These are phyloP conservation scores for Pneumocystis wakefieldiae DNA, from an alignment of 1,139 yeast species.

Conservation along the genomic window DNA sequence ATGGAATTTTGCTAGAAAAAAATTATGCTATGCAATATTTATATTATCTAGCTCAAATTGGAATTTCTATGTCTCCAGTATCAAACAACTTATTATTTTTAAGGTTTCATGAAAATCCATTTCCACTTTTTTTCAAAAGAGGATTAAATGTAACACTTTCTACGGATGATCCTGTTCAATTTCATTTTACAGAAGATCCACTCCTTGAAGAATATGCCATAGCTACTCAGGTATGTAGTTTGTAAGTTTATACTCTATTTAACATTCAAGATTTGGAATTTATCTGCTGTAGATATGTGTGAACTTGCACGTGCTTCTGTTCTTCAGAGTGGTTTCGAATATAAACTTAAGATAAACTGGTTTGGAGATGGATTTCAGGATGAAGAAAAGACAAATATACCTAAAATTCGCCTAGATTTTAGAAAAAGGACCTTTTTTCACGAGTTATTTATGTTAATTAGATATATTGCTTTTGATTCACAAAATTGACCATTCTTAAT, in stretches of 20 bases:
- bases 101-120: slow-evolving; percentile 90
- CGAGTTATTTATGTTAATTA: slow-evolving; percentile 56
- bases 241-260: neutral
- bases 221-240: slow-evolving; percentile 51
- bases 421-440: slow-evolving; percentile 67
- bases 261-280: slow-evolving; percentile 47
- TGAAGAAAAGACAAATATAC: slow-evolving; percentile 87
- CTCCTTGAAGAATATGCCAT: slow-evolving; percentile 92
- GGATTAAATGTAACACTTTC: slow-evolving; percentile 89
- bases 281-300: slow-evolving; percentile 92
- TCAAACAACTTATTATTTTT: slow-evolving; percentile 90
- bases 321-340: slow-evolving; percentile 83
- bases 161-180: slow-evolving; percentile 87
- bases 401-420: slow-evolving; percentile 68
- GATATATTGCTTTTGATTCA: slow-evolving; percentile 29
- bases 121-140: slow-evolving; percentile 72
- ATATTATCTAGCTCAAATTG: slow-evolving; percentile 85
- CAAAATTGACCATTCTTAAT: too few species aligned
- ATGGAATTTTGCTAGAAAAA: slow-evolving; percentile 84
- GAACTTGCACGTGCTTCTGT: slow-evolving; percentile 78
- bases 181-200: slow-evolving; percentile 95
- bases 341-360: slow-evolving; percentile 77
- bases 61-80: slow-evolving; percentile 97
- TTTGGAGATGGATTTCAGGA: slow-evolving; percentile 52
- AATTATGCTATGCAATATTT: slow-evolving; percentile 88